Percentiles rank a stretch among this genome's conserved stretches.
These are phyloP conservation scores for Paraglomus occultum DNA, from an alignment of 192 early-diverging fungal species.

Conservation along the genomic window DNA sequence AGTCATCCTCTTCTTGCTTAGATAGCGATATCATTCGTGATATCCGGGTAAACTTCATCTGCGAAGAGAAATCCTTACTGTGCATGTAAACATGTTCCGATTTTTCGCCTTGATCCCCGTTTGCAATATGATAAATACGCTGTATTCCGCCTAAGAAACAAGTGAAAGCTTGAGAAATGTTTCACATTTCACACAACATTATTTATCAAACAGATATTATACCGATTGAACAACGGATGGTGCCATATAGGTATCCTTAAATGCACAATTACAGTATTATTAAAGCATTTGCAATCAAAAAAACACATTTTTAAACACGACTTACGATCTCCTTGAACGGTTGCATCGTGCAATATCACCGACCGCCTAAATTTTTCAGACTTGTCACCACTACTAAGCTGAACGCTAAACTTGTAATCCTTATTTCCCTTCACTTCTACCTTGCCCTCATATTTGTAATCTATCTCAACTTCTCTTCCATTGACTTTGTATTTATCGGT, in stretches of 20 bases:
- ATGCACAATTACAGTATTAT: not conserved
- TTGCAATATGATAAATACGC: constrained; percentile 48
- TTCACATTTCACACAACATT: not conserved
- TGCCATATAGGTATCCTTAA: constrained; percentile 36
- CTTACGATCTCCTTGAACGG: constrained; percentile 1
- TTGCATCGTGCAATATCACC: not conserved
- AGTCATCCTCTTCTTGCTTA: constrained; percentile 41
- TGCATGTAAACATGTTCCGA: constrained; percentile 50
- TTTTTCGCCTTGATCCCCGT: constrained; percentile 34
- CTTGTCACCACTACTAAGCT: not conserved
- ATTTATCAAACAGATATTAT: not conserved
- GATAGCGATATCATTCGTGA: constrained; percentile 44
- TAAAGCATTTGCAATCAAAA: not conserved
- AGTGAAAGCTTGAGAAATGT: not conserved
- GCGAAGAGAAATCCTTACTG: constrained; percentile 42
- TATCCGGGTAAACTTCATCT: constrained; percentile 44
- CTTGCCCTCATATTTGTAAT: constrained; percentile 43
- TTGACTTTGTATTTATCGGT: constrained; percentile 36
- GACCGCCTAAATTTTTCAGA: not conserved
- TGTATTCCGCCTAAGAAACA: constrained; percentile 43
- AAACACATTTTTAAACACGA: too few relatives aligned
- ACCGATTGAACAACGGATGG: constrained; percentile 47
- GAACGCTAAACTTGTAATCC: constrained; percentile 37
- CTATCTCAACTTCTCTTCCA: constrained; percentile 39
- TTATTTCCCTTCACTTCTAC: constrained; percentile 35